Conservation (phyloP, 192 early-diverging fungal genomes). For the Cladochytrium replicatum region DNA sequence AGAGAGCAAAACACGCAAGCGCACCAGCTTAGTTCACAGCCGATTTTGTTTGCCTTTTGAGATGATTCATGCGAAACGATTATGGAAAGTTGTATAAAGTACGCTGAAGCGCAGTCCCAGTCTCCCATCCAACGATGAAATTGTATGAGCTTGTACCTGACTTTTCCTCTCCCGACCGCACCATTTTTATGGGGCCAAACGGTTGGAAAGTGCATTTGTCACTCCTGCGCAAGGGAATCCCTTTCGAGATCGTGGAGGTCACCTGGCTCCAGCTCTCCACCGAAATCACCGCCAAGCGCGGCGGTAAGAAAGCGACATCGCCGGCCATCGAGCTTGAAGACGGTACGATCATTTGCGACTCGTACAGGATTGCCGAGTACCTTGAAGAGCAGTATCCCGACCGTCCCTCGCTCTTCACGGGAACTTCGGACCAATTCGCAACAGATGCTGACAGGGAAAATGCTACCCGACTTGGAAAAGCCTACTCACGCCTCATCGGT, state of each 20-base stretch:
- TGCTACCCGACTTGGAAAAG: slow-evolving; percentile 8
- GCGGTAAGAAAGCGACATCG: neutral
- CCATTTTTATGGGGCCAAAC: slow-evolving; percentile 21
- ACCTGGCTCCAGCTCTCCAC: slow-evolving; percentile 6
- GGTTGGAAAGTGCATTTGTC: slow-evolving; percentile 19
- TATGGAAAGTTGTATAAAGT: no score
- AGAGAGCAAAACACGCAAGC: no score
- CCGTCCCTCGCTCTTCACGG: slow-evolving; percentile 17
- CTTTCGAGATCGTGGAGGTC: slow-evolving; percentile 7
- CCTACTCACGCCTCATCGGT: slow-evolving; percentile 13
- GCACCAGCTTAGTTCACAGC: no score
- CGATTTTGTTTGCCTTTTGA: no score
- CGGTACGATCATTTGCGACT: slow-evolving; percentile 26
- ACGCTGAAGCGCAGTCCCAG: no score
- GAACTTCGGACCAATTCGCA: neutral
- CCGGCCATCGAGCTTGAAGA: slow-evolving; percentile 17
- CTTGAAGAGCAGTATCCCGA: slow-evolving; percentile 50
- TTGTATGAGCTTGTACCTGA: no score
- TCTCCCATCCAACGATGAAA: no score
- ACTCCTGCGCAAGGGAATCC: slow-evolving; percentile 18
- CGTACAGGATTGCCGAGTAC: slow-evolving; percentile 45
- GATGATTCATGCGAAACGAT: no score
- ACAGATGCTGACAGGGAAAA: neutral
- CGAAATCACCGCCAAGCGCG: neutral
- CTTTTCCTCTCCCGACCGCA: no score